Evolutionary conservation across 2,329 filamentous ascomycete species (phyloP).

Genomic region (Ploettnerulaceae sp.): DNA sequence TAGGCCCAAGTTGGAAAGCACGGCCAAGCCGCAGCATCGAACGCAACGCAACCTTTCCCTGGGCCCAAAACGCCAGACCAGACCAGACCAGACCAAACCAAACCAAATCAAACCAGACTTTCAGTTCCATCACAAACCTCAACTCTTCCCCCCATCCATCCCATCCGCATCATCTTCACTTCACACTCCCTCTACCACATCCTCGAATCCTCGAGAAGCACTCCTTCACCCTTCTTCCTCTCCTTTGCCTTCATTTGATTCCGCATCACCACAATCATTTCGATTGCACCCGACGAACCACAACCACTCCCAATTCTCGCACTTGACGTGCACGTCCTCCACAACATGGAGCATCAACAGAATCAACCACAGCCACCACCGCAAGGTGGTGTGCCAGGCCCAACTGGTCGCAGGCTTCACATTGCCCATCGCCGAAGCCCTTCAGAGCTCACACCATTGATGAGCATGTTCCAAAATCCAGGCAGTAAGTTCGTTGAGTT

Average conservation of each 20-base stretch:
- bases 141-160: constrained; percentile 14
- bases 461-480: constrained; percentile 73
- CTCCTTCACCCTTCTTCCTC: constrained; percentile 31
- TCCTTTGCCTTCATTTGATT: constrained; percentile 31
- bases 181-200: constrained; percentile 25
- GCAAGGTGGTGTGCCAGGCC: constrained; percentile 60
- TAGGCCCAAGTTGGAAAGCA: neutral
- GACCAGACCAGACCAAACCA: neutral
- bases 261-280: constrained; percentile 25
- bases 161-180: constrained; percentile 13
- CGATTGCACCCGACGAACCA: constrained; percentile 25
- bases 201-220: constrained; percentile 36
- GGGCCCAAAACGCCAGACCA: neutral
- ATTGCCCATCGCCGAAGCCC: constrained; percentile 96
- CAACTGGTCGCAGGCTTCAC: constrained; percentile 84
- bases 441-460: constrained; percentile 92
- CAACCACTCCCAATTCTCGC: constrained; percentile 34
- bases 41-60: neutral
- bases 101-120: constrained; percentile 3
- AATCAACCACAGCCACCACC: constrained; percentile 54
- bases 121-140: constrained; percentile 29
- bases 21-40: constrained; percentile 1
- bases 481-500: constrained; percentile 51
- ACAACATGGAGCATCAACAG: constrained; percentile 41
- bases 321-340: constrained; percentile 41